Conservation (phyloP, 1,284 basidiomycete species). For the Ustilago hordei region DNA sequence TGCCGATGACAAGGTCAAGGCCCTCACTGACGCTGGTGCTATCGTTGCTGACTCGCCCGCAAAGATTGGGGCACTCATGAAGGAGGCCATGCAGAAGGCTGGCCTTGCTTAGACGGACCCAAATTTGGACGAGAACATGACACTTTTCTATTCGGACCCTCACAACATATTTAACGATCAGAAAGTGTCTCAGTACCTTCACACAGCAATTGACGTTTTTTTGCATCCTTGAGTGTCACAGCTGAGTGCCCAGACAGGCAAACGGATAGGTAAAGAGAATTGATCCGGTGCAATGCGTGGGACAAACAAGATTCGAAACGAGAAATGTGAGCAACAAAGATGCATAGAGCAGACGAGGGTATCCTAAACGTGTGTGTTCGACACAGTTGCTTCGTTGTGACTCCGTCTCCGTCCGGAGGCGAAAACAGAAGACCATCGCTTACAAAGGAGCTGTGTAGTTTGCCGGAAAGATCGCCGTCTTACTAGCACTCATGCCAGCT, state of each 20-base stretch:
- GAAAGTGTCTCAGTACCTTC: not conserved
- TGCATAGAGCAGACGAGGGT: too few species aligned
- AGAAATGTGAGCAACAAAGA: not conserved
- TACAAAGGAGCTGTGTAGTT: conserved; percentile 22
- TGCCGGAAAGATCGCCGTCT: conserved; percentile 46
- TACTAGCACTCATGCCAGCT: conserved; percentile 35
- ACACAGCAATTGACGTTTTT: not conserved
- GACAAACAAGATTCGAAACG: not conserved
- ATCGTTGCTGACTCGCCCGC: conserved; percentile 94
- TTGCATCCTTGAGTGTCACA: too few species aligned
- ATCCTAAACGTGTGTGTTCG: too few species aligned
- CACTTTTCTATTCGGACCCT: not conserved
- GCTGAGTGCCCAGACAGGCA: not conserved
- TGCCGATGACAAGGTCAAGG: conserved; percentile 93
- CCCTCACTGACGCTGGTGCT: conserved; percentile 91
- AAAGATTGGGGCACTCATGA: conserved; percentile 68
- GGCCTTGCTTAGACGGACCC: not conserved
- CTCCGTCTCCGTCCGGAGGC: not conserved
- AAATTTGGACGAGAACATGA: not conserved
- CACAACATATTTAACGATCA: not conserved
- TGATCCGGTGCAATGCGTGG: too few species aligned
- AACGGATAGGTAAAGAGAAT: too few species aligned
- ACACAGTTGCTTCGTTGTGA: too few species aligned
- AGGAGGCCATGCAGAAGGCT: conserved; percentile 65
- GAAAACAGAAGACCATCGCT: not conserved